Base-by-base conservation (phyloP, 2,329 filamentous ascomycete species). In the Fusarium camptoceras region DNA sequence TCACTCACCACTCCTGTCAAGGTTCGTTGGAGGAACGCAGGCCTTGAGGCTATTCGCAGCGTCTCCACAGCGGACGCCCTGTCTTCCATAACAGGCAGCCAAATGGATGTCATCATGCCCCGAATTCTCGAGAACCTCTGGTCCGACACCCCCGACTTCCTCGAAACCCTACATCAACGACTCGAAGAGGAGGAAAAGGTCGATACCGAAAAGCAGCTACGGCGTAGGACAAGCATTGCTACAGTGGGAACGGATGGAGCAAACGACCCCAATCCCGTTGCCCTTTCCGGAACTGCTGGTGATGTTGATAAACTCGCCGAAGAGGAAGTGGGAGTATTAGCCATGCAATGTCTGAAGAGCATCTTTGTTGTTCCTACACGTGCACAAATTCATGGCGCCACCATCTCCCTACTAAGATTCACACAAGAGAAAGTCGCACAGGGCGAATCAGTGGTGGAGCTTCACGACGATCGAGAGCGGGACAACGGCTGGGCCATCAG, bases 281-380 rank as follows among this genome's bases (percentile, higher is more conserved):
- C 92, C 25, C 87, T 94, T n/a, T 88, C 92, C 2, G 93, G 91
- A 57, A 94, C 93, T 1, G 92, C 93, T 1, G 91, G 91, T 25
- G 95, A 98, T 76, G 94, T 94, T 27, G 96, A 98, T 80, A 93
- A 91, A 78, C 83, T 96, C 64, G 94, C 94, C 3, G 94, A 98
- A 80, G 91, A 97, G 81, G 92, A 97, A 76, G 94, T 94, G 18
- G 92, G 92, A 28, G 85, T 97, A 10, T 83, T 97, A 67, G 95
- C 96, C 7, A 85, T 97, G 73, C 91, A 94, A 74, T 97, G 94
- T 76, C 83, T 99, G 58, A 93, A 95, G 80, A 90, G 92, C 73
- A 92, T 98, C 48, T 97, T 97, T 75, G 85, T 92, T 30, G 89
- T 90, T 11, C 94, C 94, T 67, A 97, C 94, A 76, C 87, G 93